phyloP scores from a whole-genome alignment of 2,329 filamentous ascomycete genomes.

The Diaporthe longicolla region DNA sequence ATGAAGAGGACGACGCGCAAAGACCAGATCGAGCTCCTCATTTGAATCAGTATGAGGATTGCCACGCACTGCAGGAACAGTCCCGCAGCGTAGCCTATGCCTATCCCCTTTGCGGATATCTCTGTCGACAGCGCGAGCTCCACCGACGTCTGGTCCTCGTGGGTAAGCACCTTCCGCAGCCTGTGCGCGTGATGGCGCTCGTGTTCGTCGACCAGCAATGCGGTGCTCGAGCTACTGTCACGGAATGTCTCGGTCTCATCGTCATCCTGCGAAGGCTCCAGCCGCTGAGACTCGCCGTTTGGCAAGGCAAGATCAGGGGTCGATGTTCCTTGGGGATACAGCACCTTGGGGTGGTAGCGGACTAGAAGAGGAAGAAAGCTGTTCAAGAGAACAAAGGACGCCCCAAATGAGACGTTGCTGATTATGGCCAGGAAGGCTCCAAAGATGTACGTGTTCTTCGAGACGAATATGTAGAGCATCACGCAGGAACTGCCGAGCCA shows the following conservation, averaged over 20 bases:
- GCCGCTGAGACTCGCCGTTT: slow-evolving; percentile 52
- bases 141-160: slow-evolving; percentile 68
- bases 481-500: slow-evolving; percentile 84
- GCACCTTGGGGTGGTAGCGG: slow-evolving; percentile 78
- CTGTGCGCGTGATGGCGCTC: slow-evolving; percentile 45
- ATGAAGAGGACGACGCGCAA: slow-evolving; percentile 89
- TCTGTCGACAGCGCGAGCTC: slow-evolving; percentile 88
- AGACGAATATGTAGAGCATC: slow-evolving; percentile 89
- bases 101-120: slow-evolving; percentile 93
- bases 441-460: slow-evolving; percentile 81
- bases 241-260: slow-evolving; percentile 49
- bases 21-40: slow-evolving; percentile 85
- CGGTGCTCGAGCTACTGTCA: slow-evolving; percentile 58
- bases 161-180: slow-evolving; percentile 57
- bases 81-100: slow-evolving; percentile 91
- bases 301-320: slow-evolving; percentile 52
- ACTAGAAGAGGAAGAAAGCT: slow-evolving; percentile 94
- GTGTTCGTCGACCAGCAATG: slow-evolving; percentile 57
- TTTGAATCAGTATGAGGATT: slow-evolving; percentile 80
- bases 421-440: slow-evolving; percentile 89
- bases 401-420: slow-evolving; percentile 93
- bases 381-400: slow-evolving; percentile 95
- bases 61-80: slow-evolving; percentile 86
- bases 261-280: slow-evolving; percentile 52
- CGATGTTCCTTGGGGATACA: slow-evolving; percentile 46